These are phyloP conservation scores for Umbelopsis isabellina DNA, from an alignment of 192 early-diverging fungal species.

Conservation along the genomic window DNA sequence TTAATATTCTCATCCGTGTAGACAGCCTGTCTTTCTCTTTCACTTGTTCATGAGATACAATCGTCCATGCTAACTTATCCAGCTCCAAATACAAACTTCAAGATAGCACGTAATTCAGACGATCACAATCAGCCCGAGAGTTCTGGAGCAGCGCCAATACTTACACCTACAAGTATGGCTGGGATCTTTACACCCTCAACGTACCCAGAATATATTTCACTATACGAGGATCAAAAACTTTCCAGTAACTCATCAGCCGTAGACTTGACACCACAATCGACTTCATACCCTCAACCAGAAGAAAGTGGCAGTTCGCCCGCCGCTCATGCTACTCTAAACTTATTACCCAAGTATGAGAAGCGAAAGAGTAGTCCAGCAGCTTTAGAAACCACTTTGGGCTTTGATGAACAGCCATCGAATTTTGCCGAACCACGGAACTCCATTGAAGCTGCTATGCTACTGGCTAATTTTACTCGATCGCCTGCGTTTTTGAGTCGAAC, in stretches of 20 bases:
- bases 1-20: constrained; percentile 1
- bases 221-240: constrained; percentile 11
- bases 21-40: constrained; percentile 5
- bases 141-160: neutral
- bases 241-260: neutral
- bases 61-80: neutral
- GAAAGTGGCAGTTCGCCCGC: constrained; percentile 3
- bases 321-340: constrained; percentile 22
- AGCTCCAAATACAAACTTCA: neutral
- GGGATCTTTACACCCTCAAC: constrained; percentile 13
- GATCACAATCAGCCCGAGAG: neutral
- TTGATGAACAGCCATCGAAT: constrained; percentile 2
- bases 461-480: constrained; percentile 36
- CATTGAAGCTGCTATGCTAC: constrained; percentile 44
- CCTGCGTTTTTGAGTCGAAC: constrained; percentile 21
- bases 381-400: constrained; percentile 6
- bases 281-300: constrained; percentile 9
- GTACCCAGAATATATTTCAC: constrained; percentile 8
- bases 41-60: constrained; percentile 6
- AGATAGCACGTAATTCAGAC: neutral
- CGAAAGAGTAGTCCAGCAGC: constrained; percentile 44
- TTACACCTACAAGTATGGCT: constrained; percentile 15
- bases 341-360: constrained; percentile 35
- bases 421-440: constrained; percentile 35
- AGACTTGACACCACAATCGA: constrained; percentile 12